Conservation (phyloP, 306 rosid species). For the Casuarina glauca region DNA sequence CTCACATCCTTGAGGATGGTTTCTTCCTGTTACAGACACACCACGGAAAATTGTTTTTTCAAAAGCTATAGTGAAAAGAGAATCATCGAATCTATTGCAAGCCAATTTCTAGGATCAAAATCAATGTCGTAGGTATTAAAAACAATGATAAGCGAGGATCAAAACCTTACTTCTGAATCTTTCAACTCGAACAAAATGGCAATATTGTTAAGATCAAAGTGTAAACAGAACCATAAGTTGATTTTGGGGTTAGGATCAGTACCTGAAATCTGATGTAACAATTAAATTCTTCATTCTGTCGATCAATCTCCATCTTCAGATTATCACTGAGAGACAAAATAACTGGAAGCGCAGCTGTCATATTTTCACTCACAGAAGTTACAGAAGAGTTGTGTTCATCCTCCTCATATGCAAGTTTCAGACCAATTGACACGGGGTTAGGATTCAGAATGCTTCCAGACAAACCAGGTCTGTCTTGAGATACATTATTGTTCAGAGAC, state of each 20-base stretch:
- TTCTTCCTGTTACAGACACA: conserved; percentile 30
- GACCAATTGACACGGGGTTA: conserved; percentile 28
- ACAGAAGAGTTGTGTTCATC: conserved; percentile 40
- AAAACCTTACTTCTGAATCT: not conserved
- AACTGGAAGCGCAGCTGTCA: conserved; percentile 25
- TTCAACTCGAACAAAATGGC: not conserved
- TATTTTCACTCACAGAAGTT: conserved; percentile 28
- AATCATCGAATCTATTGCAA: not conserved
- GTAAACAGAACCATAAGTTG: not conserved
- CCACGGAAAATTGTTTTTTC: not conserved
- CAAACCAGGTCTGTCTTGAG: conserved; percentile 20
- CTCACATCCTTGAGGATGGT: conserved; percentile 30
- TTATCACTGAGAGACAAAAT: conserved; percentile 24
- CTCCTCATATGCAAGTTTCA: conserved; percentile 37
- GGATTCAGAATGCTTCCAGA: conserved; percentile 25
- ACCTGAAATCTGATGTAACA: conserved; percentile 33
- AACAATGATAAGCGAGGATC: not conserved
- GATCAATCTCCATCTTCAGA: conserved; percentile 32
- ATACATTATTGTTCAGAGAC: conserved; percentile 7
- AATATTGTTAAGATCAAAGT: not conserved
- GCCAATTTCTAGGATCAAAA: not conserved
- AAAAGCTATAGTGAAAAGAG: not conserved
- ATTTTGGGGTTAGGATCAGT: not conserved
- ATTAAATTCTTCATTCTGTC: conserved; percentile 35
- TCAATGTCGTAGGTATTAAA: not conserved